Evolutionary conservation across 2,329 filamentous ascomycete species (phyloP).

Genomic region (Phaeosphaeria sp.): DNA sequence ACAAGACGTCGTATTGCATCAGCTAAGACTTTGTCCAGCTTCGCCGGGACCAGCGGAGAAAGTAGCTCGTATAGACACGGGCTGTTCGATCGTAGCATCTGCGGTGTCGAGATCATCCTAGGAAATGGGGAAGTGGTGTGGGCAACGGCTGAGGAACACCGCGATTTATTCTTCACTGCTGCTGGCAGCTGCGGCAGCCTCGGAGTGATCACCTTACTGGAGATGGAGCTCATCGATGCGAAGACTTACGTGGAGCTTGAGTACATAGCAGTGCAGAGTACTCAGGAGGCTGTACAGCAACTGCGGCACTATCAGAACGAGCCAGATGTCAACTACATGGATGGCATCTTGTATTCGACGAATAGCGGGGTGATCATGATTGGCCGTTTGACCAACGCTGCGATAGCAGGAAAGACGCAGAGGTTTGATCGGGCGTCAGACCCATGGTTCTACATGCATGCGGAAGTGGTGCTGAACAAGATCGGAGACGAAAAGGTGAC

Average conservation of each 20-base stretch:
- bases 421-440: constrained; percentile 66
- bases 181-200: constrained; percentile 67
- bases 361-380: constrained; percentile 66
- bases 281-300: constrained; percentile 57
- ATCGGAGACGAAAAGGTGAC: constrained; percentile 9
- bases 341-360: constrained; percentile 69
- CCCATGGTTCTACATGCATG: constrained; percentile 78
- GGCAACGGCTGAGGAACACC: constrained; percentile 53
- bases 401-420: constrained; percentile 44
- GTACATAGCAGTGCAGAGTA: constrained; percentile 63
- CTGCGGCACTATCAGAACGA: constrained; percentile 56
- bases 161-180: constrained; percentile 66
- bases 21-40: constrained; percentile 41
- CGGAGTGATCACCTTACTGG: constrained; percentile 67
- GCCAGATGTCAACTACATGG: constrained; percentile 67
- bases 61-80: constrained; percentile 71
- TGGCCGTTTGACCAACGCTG: constrained; percentile 62
- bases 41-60: constrained; percentile 71
- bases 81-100: constrained; percentile 70
- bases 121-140: constrained; percentile 63
- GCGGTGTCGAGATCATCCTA: constrained; percentile 68
- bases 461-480: constrained; percentile 46
- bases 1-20: too few species aligned
- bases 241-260: constrained; percentile 66
- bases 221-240: constrained; percentile 64